These are phyloP conservation scores for Clonostachys rosea DNA, from an alignment of 2,329 filamentous ascomycete genomes.

Conservation along the genomic window DNA sequence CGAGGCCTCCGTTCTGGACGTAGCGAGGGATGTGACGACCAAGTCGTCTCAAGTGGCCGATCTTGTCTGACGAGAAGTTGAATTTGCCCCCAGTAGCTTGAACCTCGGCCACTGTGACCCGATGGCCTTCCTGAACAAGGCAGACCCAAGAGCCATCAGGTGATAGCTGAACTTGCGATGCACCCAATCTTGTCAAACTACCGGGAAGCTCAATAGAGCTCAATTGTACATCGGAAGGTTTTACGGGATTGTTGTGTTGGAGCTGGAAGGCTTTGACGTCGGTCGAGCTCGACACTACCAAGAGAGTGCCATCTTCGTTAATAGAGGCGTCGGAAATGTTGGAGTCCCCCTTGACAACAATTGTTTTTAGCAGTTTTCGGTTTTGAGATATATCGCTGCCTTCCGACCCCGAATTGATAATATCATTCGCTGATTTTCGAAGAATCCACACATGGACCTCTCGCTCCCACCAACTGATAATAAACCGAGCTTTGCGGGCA, in stretches of 20 bases:
- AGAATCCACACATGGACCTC: slow-evolving; percentile 79
- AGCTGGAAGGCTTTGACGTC: slow-evolving; percentile 77
- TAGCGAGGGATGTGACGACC: slow-evolving; percentile 49
- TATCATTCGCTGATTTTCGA: slow-evolving; percentile 36
- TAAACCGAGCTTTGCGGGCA: slow-evolving; percentile 66
- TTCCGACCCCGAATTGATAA: slow-evolving; percentile 33
- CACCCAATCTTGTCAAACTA: slow-evolving; percentile 55
- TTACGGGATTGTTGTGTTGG: slow-evolving; percentile 41
- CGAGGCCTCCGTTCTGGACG: slow-evolving; percentile 59
- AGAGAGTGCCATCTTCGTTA: slow-evolving; percentile 64
- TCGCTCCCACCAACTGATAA: slow-evolving; percentile 90
- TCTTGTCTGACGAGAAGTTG: slow-evolving; percentile 18
- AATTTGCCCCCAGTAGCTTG: slow-evolving; percentile 8
- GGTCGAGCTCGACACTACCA: slow-evolving; percentile 71
- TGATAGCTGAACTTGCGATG: slow-evolving; percentile 65
- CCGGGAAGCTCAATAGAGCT: slow-evolving; percentile 64
- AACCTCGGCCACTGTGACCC: slow-evolving; percentile 40
- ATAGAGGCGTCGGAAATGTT: slow-evolving; percentile 75
- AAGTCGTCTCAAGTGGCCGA: slow-evolving; percentile 47
- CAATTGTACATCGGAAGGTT: slow-evolving; percentile 59
- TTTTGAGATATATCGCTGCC: slow-evolving; percentile 41
- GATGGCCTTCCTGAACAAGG: slow-evolving; percentile 57
- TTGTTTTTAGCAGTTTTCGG: slow-evolving; percentile 64
- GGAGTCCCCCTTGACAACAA: slow-evolving; percentile 69
- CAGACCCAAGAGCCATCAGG: slow-evolving; percentile 67